A percentile compares a stretch with the other conserved stretches of the same genome.
Evolutionary conservation across 352 stramenopile species (phyloP).

Genomic region (Globisporangium okanoganense): DNA sequence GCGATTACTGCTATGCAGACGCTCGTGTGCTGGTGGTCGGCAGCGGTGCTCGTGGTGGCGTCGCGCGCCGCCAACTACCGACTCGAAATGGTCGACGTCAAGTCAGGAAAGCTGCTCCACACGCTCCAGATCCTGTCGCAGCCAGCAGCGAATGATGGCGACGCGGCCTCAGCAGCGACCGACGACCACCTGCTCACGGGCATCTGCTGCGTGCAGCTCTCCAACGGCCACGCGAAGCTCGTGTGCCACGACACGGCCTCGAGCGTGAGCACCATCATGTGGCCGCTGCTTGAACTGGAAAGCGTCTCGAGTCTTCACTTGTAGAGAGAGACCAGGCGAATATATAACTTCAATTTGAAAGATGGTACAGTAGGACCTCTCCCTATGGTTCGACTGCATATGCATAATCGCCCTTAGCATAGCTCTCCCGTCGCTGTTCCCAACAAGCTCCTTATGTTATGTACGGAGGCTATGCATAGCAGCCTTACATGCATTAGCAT

Average conservation of each 20-base stretch:
- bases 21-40: constrained; percentile 41
- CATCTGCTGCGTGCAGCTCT: constrained; percentile 16
- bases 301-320: background rate
- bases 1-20: constrained; percentile 35
- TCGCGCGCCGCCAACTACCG: constrained; percentile 26
- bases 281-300: constrained; percentile 38
- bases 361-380: too few species aligned
- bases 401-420: too few species aligned
- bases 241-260: constrained; percentile 44
- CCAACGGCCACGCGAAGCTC: constrained; percentile 10
- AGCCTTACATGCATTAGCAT: too few species aligned
- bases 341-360: background rate
- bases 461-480: too few species aligned
- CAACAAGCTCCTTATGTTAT: too few species aligned
- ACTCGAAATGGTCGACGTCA: constrained; percentile 48
- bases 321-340: background rate
- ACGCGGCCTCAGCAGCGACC: background rate
- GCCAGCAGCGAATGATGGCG: background rate
- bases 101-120: constrained; percentile 38
- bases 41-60: constrained; percentile 36
- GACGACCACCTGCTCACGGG: constrained; percentile 26
- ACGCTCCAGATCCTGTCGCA: constrained; percentile 28
- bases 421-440: too few species aligned
- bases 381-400: too few species aligned
- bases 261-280: constrained; percentile 31